Evolutionary conservation across 2,329 filamentous ascomycete genomes (phyloP).

Genomic region (Fusarium paranaense): DNA sequence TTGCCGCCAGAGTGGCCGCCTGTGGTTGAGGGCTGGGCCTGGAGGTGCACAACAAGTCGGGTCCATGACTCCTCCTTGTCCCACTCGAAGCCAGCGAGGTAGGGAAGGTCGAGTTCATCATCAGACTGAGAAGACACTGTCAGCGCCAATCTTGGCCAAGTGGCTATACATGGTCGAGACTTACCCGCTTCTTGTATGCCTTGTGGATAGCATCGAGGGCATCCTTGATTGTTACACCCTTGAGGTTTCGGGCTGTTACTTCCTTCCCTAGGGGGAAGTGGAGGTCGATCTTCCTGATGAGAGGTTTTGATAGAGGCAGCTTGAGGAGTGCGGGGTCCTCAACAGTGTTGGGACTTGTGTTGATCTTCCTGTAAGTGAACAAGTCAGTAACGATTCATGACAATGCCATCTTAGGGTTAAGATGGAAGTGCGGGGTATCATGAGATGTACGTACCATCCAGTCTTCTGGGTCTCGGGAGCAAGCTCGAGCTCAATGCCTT

Average conservation of each 20-base stretch:
- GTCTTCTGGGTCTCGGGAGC: constrained; percentile 87
- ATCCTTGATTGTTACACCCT: constrained; percentile 97
- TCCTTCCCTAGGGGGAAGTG: constrained; percentile 90
- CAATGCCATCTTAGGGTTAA: not conserved
- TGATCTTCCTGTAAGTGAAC: constrained; percentile 81
- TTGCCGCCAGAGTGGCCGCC: constrained; percentile 64
- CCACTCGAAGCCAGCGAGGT: constrained; percentile 96
- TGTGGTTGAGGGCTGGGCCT: constrained; percentile 70
- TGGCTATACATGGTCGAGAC: constrained; percentile 43
- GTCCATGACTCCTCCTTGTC: constrained; percentile 94
- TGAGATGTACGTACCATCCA: constrained; percentile 76
- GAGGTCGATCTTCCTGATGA: constrained; percentile 94
- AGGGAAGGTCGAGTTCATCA: constrained; percentile 88
- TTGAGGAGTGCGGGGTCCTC: constrained; percentile 89
- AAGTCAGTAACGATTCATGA: constrained; percentile 18
- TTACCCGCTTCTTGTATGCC: constrained; percentile 94
- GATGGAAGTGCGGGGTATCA: constrained; percentile 7
- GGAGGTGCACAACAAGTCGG: constrained; percentile 86
- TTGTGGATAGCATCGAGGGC: constrained; percentile 96
- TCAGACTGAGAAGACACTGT: constrained; percentile 71
- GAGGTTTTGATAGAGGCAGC: constrained; percentile 81
- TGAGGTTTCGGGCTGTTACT: constrained; percentile 89
- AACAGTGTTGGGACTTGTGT: constrained; percentile 80
- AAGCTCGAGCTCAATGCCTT: constrained; percentile 77
- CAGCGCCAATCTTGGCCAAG: not conserved